These are phyloP conservation scores for Lolium perenne DNA, from an alignment of 176 grass and related monocot genomes.

Conservation along the genomic window DNA sequence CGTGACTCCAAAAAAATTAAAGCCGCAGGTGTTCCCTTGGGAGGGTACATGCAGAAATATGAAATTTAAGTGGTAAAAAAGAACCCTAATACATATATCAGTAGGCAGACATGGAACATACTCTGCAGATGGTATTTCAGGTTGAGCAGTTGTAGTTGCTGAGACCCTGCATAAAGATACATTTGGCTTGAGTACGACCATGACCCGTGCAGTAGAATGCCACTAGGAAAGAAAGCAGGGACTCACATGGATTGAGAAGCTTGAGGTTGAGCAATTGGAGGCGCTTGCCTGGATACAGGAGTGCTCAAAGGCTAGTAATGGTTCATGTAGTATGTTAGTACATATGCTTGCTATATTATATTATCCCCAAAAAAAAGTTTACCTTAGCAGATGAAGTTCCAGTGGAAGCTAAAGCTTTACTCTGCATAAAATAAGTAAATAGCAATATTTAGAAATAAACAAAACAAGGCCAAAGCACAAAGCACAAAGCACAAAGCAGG, in stretches of 20 bases:
- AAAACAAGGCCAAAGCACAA: conserved; percentile 12
- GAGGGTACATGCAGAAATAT: conserved; percentile 4
- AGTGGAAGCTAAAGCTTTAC: conserved; percentile 67
- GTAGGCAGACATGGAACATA: conserved; percentile 42
- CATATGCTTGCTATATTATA: not conserved
- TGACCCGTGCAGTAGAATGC: conserved; percentile 12
- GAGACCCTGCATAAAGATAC: conserved; percentile 48
- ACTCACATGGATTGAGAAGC: conserved; percentile 66
- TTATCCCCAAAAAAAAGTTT: conserved; percentile 21
- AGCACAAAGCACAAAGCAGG: not conserved
- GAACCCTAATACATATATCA: conserved; percentile 1
- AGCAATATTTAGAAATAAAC: not conserved
- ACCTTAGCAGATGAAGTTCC: conserved; percentile 85
- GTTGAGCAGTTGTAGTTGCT: conserved; percentile 45
- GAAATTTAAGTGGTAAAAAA: conserved; percentile 30
- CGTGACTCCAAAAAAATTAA: not conserved
- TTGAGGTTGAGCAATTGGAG: conserved; percentile 54
- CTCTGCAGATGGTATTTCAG: conserved; percentile 55
- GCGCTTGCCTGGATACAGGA: conserved; percentile 49
- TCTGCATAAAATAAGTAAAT: conserved; percentile 52
- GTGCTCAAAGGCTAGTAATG: conserved; percentile 60
- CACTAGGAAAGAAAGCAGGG: conserved; percentile 4
- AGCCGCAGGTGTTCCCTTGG: not conserved
- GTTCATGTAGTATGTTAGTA: conserved; percentile 40
- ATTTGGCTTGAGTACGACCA: conserved; percentile 14